Percentiles rank a stretch among this genome's conserved stretches.
Evolutionary conservation across 768 basidiomycete genomes (phyloP).

Genomic region (Imleria badia): DNA sequence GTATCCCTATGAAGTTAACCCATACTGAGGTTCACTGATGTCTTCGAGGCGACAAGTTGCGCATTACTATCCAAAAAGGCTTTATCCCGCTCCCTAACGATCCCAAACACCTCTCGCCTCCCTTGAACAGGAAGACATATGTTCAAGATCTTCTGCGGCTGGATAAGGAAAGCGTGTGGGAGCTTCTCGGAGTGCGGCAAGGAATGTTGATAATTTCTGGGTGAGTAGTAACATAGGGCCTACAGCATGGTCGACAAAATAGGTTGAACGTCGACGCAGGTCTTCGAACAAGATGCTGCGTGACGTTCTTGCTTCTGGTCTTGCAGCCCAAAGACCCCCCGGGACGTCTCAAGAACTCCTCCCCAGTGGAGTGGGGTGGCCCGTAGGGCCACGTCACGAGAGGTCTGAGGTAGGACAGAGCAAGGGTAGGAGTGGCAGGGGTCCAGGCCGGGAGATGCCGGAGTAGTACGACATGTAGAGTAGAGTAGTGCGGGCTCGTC

Average conservation of each 20-base stretch:
- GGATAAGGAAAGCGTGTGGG: constrained; percentile 67
- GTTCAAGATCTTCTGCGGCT: constrained; percentile 81
- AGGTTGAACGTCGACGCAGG: constrained; percentile 39
- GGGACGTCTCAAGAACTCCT: too few relatives aligned
- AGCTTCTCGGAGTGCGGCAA: constrained; percentile 50
- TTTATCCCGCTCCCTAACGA: constrained; percentile 57
- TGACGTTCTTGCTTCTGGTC: too few relatives aligned
- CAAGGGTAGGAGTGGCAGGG: too few relatives aligned
- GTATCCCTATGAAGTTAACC: not conserved
- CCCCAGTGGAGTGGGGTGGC: too few relatives aligned
- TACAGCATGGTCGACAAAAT: constrained; percentile 1
- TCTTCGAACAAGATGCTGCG: constrained; percentile 99
- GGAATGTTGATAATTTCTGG: constrained; percentile 90
- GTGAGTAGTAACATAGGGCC: constrained; percentile 44
- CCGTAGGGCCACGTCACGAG: too few relatives aligned
- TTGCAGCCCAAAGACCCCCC: too few relatives aligned
- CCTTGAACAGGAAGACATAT: too few relatives aligned
- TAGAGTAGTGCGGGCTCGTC: too few relatives aligned
- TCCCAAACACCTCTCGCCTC: too few relatives aligned
- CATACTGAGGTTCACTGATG: not conserved
- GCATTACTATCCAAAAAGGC: constrained; percentile 64
- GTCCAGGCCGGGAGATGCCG: too few relatives aligned
- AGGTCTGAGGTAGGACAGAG: too few relatives aligned
- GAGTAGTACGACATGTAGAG: too few relatives aligned
- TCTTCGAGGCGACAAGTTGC: constrained; percentile 53